A percentile compares a stretch with the other conserved stretches of the same genome.
These are phyloP conservation scores for Serendipita sp. DNA, from an alignment of 768 basidiomycete species.

Conservation along the genomic window DNA sequence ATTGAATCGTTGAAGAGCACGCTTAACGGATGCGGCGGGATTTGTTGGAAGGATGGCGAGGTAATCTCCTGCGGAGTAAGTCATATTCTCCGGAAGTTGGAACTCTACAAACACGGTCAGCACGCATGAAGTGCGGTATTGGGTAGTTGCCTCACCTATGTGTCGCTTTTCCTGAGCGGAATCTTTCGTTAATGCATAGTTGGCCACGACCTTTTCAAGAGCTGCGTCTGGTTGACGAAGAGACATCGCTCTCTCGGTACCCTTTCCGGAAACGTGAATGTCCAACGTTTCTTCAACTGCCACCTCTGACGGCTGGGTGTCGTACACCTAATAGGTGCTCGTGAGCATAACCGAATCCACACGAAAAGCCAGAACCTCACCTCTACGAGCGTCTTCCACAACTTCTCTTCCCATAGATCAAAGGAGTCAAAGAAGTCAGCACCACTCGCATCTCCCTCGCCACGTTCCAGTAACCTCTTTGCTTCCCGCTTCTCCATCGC, in stretches of 20 bases:
- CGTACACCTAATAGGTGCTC: background rate
- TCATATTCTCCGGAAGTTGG: conserved; percentile 10
- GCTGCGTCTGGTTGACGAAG: conserved; percentile 8
- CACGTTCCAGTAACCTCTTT: conserved; percentile 11
- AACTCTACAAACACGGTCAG: background rate
- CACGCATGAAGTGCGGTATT: background rate
- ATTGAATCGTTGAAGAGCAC: background rate
- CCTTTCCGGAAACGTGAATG: conserved; percentile 1
- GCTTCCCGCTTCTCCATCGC: conserved; percentile 11
- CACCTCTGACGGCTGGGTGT: background rate
- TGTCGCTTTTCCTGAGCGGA: conserved; percentile 8
- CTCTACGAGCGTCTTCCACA: conserved; percentile 9
- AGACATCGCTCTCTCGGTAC: background rate
- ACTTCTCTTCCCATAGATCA: conserved; percentile 14
- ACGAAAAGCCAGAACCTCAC: background rate
- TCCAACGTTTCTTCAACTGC: background rate
- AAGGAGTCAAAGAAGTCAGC: conserved; percentile 15
- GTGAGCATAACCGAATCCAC: background rate
- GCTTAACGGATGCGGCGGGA: conserved; percentile 5
- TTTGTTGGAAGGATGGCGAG: conserved; percentile 11
- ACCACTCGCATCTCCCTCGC: conserved; percentile 14
- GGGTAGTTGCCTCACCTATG: background rate
- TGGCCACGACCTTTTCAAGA: background rate
- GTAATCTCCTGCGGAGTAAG: conserved; percentile 10
- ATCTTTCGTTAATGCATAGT: conserved; percentile 3